Conservation (phyloP, 2,329 filamentous ascomycete species). For the Aplosporella prunicola region DNA sequence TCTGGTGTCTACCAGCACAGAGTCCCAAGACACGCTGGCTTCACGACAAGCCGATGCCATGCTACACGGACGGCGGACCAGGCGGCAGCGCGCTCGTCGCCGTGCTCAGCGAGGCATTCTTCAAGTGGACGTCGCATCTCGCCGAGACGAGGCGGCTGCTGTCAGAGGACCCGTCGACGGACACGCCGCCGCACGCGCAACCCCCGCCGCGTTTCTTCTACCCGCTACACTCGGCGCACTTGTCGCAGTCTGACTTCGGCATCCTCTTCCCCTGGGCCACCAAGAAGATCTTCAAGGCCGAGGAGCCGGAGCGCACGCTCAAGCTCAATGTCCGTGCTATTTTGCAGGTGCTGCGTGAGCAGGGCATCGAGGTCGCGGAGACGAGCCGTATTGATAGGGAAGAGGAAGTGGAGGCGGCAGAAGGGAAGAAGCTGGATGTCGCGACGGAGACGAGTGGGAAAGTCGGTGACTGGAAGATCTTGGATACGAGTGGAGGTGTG, state of each 20-base stretch:
- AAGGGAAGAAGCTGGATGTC: conserved; percentile 13
- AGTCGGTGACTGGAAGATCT: conserved; percentile 23
- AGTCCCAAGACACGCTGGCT: conserved; percentile 54
- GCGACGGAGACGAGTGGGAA: conserved; percentile 7
- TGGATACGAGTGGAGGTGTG: conserved; percentile 21
- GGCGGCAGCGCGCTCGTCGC: conserved; percentile 53
- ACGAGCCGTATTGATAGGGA: conserved; percentile 33
- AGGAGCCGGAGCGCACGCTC: conserved; percentile 71
- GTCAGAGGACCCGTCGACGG: conserved; percentile 46
- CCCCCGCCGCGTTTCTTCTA: conserved; percentile 62
- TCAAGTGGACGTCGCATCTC: conserved; percentile 66
- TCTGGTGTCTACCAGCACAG: conserved; percentile 68
- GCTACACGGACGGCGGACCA: conserved; percentile 44
- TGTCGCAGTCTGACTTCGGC: conserved; percentile 77
- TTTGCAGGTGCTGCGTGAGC: conserved; percentile 56
- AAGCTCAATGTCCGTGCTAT: conserved; percentile 74
- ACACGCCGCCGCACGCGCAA: conserved; percentile 27
- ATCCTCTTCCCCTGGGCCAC: conserved; percentile 65
- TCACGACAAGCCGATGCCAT: conserved; percentile 63
- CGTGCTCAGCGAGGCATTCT: conserved; percentile 68
- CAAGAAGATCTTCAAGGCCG: conserved; percentile 40
- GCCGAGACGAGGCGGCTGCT: conserved; percentile 58
- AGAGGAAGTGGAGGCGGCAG: conserved; percentile 18
- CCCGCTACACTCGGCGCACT: conserved; percentile 62
- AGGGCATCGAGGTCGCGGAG: conserved; percentile 32